A percentile compares a stretch with the other conserved stretches of the same genome.
Evolutionary conservation across 2,329 filamentous ascomycete genomes (phyloP).

Genomic region (Ilyonectria robusta): DNA sequence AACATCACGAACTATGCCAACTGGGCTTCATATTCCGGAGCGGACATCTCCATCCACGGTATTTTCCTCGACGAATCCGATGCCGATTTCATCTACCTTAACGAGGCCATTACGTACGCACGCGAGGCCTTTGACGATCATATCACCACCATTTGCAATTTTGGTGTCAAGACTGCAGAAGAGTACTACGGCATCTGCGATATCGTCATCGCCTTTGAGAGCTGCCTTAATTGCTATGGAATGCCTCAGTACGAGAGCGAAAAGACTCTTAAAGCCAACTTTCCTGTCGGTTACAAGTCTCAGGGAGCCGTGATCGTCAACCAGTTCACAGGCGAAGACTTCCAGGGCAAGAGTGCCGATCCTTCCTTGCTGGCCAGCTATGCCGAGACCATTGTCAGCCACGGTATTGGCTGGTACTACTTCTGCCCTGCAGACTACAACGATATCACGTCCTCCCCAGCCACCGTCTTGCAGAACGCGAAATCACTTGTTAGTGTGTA

Average conservation of each 20-base stretch:
- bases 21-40: constrained; percentile 33
- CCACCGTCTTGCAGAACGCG: constrained; percentile 26
- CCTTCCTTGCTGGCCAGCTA: constrained; percentile 15
- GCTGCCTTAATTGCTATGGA: constrained; percentile 39
- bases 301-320: constrained; percentile 40
- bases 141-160: constrained; percentile 43
- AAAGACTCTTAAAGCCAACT: constrained; percentile 34
- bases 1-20: constrained; percentile 39
- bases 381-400: not conserved
- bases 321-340: constrained; percentile 32
- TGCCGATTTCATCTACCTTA: constrained; percentile 35
- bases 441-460: constrained; percentile 14
- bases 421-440: constrained; percentile 27
- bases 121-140: constrained; percentile 16
- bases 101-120: constrained; percentile 32
- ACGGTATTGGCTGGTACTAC: constrained; percentile 24
- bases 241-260: constrained; percentile 35
- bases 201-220: constrained; percentile 45
- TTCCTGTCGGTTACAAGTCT: constrained; percentile 20
- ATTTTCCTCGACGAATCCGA: constrained; percentile 43
- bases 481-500: constrained; percentile 12
- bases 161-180: constrained; percentile 30
- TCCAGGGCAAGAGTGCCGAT: constrained; percentile 1
- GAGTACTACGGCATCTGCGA: constrained; percentile 45
- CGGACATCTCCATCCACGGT: constrained; percentile 39